Conservation (phyloP, 2,329 filamentous ascomycete genomes). For the Orbilia oligospora region DNA sequence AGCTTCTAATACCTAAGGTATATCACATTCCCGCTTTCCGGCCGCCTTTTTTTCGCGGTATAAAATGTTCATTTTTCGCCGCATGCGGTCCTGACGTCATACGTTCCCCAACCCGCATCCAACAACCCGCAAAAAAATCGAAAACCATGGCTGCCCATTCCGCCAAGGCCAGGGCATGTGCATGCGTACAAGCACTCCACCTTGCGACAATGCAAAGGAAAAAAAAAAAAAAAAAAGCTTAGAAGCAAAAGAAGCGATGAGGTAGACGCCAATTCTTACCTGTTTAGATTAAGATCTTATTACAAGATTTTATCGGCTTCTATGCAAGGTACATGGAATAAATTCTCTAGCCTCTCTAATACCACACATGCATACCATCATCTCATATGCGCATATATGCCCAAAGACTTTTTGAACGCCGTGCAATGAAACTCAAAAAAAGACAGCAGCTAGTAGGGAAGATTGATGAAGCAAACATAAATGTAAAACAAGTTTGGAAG, state of each 20-base stretch:
- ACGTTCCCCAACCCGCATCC: conserved; percentile 21
- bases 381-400: conserved; percentile 14
- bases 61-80: neutral
- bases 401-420: conserved; percentile 24
- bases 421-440: conserved; percentile 18
- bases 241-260: conserved; percentile 1
- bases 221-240: neutral
- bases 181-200: neutral
- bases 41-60: neutral
- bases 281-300: conserved; percentile 3
- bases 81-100: conserved; percentile 52
- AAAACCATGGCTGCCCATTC: neutral
- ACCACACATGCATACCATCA: conserved; percentile 14
- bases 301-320: neutral
- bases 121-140: neutral
- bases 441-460: neutral
- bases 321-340: conserved; percentile 23
- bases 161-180: conserved; percentile 17
- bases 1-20: neutral
- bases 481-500: neutral
- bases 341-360: neutral
- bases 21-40: neutral
- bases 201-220: too few relatives aligned
- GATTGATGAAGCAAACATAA: neutral
- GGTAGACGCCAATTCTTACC: conserved; percentile 26